phyloP scores from a whole-genome alignment of 257 asterid species.

The Euphrasia confusa region DNA sequence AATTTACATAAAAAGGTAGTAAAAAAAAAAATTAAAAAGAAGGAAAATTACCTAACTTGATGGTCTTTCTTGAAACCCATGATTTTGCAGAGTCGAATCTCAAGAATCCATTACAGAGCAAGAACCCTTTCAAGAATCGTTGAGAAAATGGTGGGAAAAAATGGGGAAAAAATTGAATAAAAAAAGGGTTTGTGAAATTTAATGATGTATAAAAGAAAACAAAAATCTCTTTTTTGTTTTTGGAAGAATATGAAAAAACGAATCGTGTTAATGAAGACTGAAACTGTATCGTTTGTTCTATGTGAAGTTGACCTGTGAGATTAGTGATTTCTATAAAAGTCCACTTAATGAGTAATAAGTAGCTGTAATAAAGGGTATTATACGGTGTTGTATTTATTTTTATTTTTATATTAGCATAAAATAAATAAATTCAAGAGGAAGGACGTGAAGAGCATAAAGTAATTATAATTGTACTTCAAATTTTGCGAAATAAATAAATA shows the following conservation, averaged over 20 bases:
- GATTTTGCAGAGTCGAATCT: conserved; percentile 10
- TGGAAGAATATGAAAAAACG: neutral
- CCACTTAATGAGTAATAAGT: neutral
- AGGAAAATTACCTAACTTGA: conserved; percentile 45
- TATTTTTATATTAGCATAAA: too few species aligned
- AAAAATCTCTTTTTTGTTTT: neutral
- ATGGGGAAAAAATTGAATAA: neutral
- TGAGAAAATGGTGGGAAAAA: conserved; percentile 4
- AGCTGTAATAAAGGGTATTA: neutral
- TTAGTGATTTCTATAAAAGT: neutral
- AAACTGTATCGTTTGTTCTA: neutral
- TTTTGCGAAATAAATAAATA: too few species aligned
- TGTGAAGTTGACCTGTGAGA: neutral
- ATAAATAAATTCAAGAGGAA: too few species aligned
- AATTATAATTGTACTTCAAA: too few species aligned
- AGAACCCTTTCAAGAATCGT: neutral
- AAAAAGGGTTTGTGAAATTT: neutral
- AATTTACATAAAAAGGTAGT: neutral
- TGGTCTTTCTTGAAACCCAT: conserved; percentile 61
- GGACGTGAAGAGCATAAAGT: too few species aligned
- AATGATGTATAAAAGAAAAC: neutral
- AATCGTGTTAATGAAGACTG: neutral
- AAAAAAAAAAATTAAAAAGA: neutral
- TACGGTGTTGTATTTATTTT: too few species aligned
- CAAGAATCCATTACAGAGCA: conserved; percentile 3